Evolutionary conservation across 1,284 basidiomycete genomes (phyloP).

Genomic region (Cystobasidium pallidum): DNA sequence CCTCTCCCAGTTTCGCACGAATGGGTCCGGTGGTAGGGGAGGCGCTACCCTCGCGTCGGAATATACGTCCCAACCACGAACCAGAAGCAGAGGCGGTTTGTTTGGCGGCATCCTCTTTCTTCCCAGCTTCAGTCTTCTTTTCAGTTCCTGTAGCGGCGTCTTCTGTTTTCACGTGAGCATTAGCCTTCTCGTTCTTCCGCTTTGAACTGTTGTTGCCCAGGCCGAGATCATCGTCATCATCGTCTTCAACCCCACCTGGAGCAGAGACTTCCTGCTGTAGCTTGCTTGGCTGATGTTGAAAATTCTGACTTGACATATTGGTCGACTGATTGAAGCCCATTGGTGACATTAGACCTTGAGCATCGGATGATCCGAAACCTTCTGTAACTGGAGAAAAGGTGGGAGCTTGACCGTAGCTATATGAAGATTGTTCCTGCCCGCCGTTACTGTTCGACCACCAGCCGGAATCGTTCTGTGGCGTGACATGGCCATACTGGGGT

Average conservation of each 20-base stretch:
- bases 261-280: constrained; percentile 21
- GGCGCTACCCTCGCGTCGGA: constrained; percentile 58
- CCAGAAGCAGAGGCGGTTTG: constrained; percentile 48
- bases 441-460: constrained; percentile 41
- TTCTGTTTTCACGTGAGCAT: neutral
- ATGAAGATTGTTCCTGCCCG: constrained; percentile 16
- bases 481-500: constrained; percentile 41
- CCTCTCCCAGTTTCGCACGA: constrained; percentile 89
- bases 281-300: constrained; percentile 32
- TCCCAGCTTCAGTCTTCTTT: constrained; percentile 17
- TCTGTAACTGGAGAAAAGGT: constrained; percentile 42
- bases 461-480: constrained; percentile 40
- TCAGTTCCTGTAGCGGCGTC: neutral
- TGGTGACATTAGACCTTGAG: constrained; percentile 52
- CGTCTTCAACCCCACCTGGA: constrained; percentile 62
- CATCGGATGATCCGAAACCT: constrained; percentile 47
- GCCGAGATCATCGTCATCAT: constrained; percentile 77
- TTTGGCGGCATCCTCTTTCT: constrained; percentile 8
- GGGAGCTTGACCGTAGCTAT: constrained; percentile 35
- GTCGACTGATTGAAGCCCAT: constrained; percentile 49
- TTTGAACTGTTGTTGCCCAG: constrained; percentile 72
- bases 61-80: constrained; percentile 75
- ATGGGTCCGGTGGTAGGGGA: constrained; percentile 66
- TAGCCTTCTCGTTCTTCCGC: constrained; percentile 46
- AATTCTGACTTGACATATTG: constrained; percentile 41